Evolutionary conservation across 352 stramenopile genomes (phyloP).

Genomic region (Plasmopara halstedii): DNA sequence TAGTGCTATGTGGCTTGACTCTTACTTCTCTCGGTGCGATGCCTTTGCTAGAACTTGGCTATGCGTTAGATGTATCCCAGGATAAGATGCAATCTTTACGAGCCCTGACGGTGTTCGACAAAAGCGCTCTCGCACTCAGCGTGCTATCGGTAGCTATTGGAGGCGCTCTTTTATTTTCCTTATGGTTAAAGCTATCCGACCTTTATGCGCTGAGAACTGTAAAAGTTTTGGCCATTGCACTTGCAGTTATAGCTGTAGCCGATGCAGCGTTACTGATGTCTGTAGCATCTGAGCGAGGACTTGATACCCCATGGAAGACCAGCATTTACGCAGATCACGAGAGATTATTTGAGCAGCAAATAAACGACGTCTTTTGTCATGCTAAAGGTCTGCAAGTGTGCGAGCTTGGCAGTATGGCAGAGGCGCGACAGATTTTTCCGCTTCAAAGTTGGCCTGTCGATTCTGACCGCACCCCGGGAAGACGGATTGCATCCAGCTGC

Average conservation of each 20-base stretch:
- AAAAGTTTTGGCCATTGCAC: constrained; percentile 8
- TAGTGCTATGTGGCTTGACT: too few species aligned
- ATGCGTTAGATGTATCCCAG: constrained; percentile 2
- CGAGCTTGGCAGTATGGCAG: constrained; percentile 25
- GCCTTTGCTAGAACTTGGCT: constrained; percentile 23
- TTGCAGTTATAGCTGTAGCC: constrained; percentile 9
- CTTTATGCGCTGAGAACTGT: constrained; percentile 1
- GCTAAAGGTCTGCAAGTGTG: constrained; percentile 37
- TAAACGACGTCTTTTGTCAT: constrained; percentile 47
- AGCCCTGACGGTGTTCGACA: constrained; percentile 22
- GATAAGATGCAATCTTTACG: constrained; percentile 12
- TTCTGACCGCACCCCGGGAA: constrained; percentile 22
- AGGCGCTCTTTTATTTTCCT: constrained; percentile 15
- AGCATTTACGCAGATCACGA: constrained; percentile 20
- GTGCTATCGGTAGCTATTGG: constrained; percentile 10
- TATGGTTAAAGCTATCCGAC: constrained; percentile 15
- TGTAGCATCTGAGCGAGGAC: constrained; percentile 8
- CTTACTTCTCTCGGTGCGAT: constrained; percentile 25
- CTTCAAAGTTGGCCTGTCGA: constrained; percentile 34
- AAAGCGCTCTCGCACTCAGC: constrained; percentile 17
- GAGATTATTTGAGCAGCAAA: constrained; percentile 21
- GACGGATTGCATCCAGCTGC: constrained; percentile 23
- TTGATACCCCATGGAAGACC: constrained; percentile 24
- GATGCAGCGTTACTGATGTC: constrained; percentile 13
- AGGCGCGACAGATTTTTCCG: constrained; percentile 33